Evolutionary conservation across 768 basidiomycete genomes (phyloP), one percentile per base, ranked within the genome.

Genomic region (Mycena vulgaris): DNA sequence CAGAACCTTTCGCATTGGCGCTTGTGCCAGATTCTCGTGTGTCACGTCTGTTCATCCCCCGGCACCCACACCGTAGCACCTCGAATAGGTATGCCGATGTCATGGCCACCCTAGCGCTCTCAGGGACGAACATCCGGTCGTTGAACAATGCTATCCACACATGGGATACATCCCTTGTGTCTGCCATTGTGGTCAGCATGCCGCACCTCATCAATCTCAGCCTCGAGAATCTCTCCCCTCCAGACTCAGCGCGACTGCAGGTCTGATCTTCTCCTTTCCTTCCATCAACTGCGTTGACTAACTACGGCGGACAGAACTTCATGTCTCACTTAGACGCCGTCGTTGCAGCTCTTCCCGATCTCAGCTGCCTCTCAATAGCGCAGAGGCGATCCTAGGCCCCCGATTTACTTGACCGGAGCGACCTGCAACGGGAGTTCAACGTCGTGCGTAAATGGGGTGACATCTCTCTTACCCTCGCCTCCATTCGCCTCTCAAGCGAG

Each of bases 391-490:
- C n/a, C 7, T 37, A 37, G 5, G 11, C 57, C 9, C n/a, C n/a
- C n/a, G 51, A 28, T 19, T 16, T 31, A 16, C n/a, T 42, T 3
- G 23, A 51, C 30, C 13, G 39, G 9, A 28, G 27, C 31, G 66
- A 37, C 14, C 48, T 59, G 13, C 48, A 51, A 3, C 6, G 14
- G 2, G 58, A 67, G n/a, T 67, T 67, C 28, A 37, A n/a, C 13
- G n/a, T 23, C 9, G 66, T 67, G 14, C 48, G 49, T 30, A 39
- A 30, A 2, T 60, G 66, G 66, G 37, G 48, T 27, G 28, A n/a
- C 13, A 45, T 42, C 37, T 31, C 33, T 17, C 51, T 49, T 23
- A 45, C 57, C 16, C 51, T 60, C 37, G 19, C 21, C 28, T 30
- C 13, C 39, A n/a, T n/a, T n/a, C n/a, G n/a, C n/a, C n/a, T n/a